phyloP scores from a whole-genome alignment of 495 filamentous ascomycete species.

The Aspergillus leporis region DNA sequence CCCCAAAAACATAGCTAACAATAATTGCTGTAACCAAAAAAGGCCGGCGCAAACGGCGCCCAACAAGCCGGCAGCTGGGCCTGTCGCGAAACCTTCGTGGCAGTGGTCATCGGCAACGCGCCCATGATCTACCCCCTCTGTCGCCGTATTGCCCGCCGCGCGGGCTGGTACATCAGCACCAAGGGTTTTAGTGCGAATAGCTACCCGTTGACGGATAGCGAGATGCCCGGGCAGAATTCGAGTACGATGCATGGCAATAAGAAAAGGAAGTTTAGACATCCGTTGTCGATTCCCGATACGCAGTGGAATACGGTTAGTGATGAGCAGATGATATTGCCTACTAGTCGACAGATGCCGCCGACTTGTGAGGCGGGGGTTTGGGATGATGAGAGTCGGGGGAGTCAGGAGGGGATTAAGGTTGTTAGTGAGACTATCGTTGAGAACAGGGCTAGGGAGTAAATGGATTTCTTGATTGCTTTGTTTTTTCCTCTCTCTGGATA shows the following conservation, averaged over 20 bases:
- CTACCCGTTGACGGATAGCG: constrained; percentile 33
- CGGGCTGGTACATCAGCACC: constrained; percentile 31
- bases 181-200: constrained; percentile 17
- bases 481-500: background rate
- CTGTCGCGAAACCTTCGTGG: constrained; percentile 63
- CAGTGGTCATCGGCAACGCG: constrained; percentile 57
- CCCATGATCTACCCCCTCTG: constrained; percentile 61
- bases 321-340: constrained; percentile 42
- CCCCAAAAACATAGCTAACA: constrained; percentile 12
- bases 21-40: background rate
- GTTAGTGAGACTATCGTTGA: constrained; percentile 24
- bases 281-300: constrained; percentile 41
- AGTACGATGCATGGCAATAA: constrained; percentile 23
- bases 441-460: constrained; percentile 9
- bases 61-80: constrained; percentile 62
- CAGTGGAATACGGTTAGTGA: constrained; percentile 42
- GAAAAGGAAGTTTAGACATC: constrained; percentile 36
- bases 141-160: constrained; percentile 36
- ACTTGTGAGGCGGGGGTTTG: background rate
- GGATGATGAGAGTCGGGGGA: constrained; percentile 6
- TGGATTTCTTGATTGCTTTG: background rate
- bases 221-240: constrained; percentile 6
- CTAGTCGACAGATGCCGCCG: background rate
- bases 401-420: constrained; percentile 20
- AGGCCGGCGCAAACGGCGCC: constrained; percentile 50